Evolutionary conservation across 257 asterid genomes (phyloP), one percentile per base, ranked within the genome.

Genomic region (Solanum tacnaense): DNA sequence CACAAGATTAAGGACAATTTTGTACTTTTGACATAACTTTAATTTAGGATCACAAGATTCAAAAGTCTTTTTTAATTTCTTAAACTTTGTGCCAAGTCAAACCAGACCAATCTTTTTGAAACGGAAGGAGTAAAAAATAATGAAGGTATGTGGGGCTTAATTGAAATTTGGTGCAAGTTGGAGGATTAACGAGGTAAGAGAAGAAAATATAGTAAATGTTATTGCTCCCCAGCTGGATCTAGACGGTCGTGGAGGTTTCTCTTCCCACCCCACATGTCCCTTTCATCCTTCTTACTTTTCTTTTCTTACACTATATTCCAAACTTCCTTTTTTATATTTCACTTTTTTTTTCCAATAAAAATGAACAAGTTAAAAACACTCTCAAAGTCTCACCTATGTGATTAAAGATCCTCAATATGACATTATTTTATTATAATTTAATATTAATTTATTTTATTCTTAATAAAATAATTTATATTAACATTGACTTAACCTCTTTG

Each of bases 151-250:
- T 21, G n/a, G 5, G 41, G 67, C 68, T 44, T 16, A 27, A 81
- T 4, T 46, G 85, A 29, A 16, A 8, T 27, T 29, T 13, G 36
- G 2, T 4, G 3, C 1, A 13, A 39, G 23, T 44, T 44, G 6
- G 9, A 27, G 85, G 39, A 46, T 7, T 46, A 27, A 27, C 27
- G 39, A 46, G 41, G 85, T 44, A 81, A 46, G 25, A 29, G 27
- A 79, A 27, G 65, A 81, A 7, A 27, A 2, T 44, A 52, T 18
- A 52, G 21, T 52, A 6, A 52, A 7, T 39, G 15, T 34, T 89
- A 92, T 90, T 94, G 98, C 91, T 86, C 29, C 91, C 90, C 96
- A 92, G 96, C 95, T 92, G 94, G 91, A 87, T 78, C 38, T 85
- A 78, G 87, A 81, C 89, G 92, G 94, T 84, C 91, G 88, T 83